These are phyloP conservation scores for Ambrosiella beaveri DNA, from an alignment of 2,329 filamentous ascomycete species.

Conservation along the genomic window DNA sequence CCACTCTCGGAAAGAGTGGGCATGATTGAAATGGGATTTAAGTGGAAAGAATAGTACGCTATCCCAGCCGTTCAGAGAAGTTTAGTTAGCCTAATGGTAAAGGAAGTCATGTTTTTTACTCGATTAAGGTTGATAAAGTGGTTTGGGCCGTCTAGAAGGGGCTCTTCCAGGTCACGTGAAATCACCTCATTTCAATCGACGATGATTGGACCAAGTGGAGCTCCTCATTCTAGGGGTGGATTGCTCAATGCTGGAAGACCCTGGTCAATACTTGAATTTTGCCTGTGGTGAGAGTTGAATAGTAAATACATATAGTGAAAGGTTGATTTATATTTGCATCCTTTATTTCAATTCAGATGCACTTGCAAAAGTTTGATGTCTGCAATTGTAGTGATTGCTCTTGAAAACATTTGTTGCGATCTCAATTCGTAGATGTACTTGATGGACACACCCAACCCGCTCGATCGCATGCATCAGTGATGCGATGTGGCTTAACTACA, in stretches of 20 bases:
- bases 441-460: no score
- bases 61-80: not conserved
- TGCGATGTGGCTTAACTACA: no score
- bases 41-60: constrained; percentile 12
- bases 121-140: not conserved
- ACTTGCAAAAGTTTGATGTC: no score
- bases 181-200: constrained; percentile 10
- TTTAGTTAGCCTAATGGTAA: not conserved
- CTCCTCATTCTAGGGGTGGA: constrained; percentile 3
- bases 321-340: no score
- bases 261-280: not conserved
- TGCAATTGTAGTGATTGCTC: no score
- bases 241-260: not conserved
- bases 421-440: no score
- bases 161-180: constrained; percentile 12
- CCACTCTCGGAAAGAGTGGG: not conserved
- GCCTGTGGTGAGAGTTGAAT: not conserved
- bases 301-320: no score
- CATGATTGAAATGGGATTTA: constrained; percentile 2
- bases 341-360: no score
- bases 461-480: no score
- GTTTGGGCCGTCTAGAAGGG: constrained; percentile 1
- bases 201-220: constrained; percentile 11
- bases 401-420: no score
- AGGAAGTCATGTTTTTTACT: not conserved